These are phyloP conservation scores for Phytopythium kandeliae DNA, from an alignment of 352 stramenopile genomes.

Conservation along the genomic window DNA sequence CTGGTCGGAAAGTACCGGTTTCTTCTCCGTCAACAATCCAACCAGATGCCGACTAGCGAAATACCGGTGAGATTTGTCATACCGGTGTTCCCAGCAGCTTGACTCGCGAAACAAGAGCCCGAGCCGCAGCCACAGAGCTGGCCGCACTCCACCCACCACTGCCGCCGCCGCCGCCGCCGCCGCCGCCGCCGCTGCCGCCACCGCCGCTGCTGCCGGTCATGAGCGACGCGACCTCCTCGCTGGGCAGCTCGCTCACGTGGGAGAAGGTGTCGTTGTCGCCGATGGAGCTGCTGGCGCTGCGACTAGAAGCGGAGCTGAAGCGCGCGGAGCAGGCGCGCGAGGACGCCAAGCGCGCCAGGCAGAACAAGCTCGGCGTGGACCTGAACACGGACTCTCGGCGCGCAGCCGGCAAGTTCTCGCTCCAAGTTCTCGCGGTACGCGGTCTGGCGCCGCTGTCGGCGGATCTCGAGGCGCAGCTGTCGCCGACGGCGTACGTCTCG, in stretches of 20 bases:
- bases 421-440: conserved; percentile 49
- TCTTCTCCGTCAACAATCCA: no score
- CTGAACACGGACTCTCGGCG: conserved; percentile 47
- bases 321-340: conserved; percentile 35
- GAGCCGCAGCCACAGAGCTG: no score
- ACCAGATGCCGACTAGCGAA: no score
- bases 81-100: no score
- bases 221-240: conserved; percentile 19
- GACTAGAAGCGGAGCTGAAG: conserved; percentile 66
- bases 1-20: no score
- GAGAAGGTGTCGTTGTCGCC: conserved; percentile 75
- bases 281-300: conserved; percentile 59
- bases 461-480: conserved; percentile 27
- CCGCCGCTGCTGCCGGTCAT: no score
- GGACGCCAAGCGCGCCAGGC: conserved; percentile 23
- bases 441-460: conserved; percentile 20
- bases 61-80: no score
- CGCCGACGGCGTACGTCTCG: conserved; percentile 46
- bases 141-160: no score
- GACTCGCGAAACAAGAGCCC: no score
- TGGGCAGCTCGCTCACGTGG: conserved; percentile 66
- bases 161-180: no score
- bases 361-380: conserved; percentile 81
- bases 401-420: conserved; percentile 36
- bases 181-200: no score